Percentiles rank a stretch among this genome's conserved stretches.
Evolutionary conservation across 169 alveolate genomes (phyloP).

Genomic region (Besnoitia besnoiti): DNA sequence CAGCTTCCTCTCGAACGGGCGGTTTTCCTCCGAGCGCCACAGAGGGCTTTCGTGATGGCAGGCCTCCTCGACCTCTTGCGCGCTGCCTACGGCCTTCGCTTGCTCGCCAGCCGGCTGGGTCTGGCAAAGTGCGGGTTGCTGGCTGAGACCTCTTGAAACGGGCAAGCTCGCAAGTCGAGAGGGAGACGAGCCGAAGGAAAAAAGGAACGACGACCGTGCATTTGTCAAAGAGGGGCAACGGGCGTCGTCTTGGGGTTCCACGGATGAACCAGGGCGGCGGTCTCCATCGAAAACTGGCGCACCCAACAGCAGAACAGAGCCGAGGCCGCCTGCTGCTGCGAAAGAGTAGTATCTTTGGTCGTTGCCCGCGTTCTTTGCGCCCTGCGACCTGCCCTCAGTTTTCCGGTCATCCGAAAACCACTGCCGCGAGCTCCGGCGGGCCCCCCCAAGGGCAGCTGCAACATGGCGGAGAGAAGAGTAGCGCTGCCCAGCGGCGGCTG

Average conservation of each 20-base stretch:
- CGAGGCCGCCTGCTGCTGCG: not conserved
- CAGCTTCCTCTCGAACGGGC: constrained; percentile 63
- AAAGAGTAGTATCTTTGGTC: not conserved
- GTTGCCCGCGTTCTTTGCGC: not conserved
- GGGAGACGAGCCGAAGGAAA: not conserved
- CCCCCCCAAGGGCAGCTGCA: not conserved
- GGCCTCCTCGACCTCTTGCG: not conserved
- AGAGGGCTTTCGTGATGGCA: constrained; percentile 54
- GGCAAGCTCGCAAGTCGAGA: not conserved
- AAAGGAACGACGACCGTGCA: not conserved
- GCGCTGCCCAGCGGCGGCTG: not conserved
- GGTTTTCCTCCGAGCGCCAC: constrained; percentile 65
- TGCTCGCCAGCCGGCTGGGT: not conserved
- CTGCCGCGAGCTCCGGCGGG: not conserved
- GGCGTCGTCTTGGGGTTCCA: not conserved
- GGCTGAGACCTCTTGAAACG: not conserved
- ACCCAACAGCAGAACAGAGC: not conserved
- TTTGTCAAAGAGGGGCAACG: not conserved
- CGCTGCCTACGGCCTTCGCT: not conserved
- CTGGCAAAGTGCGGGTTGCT: not conserved
- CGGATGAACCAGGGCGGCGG: not conserved
- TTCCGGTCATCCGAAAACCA: too few species aligned
- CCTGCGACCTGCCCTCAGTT: not conserved
- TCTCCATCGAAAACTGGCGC: not conserved
- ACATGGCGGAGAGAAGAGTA: not conserved